phyloP scores from a whole-genome alignment of 805 yeast genomes.

The Candida maris region DNA sequence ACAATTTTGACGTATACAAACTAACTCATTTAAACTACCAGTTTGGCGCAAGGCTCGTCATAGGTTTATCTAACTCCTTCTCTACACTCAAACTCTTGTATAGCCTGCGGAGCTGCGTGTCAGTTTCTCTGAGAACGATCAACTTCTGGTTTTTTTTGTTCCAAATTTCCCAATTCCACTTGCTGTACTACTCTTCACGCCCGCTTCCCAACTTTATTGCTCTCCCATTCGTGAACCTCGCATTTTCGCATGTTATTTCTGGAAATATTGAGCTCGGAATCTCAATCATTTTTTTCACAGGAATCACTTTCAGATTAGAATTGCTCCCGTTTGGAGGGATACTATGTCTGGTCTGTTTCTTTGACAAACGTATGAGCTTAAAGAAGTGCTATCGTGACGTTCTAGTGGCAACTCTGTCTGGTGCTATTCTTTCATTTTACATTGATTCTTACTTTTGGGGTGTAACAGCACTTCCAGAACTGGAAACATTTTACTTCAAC shows the following conservation, averaged over 20 bases:
- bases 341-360: conserved; percentile 43
- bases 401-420: conserved; percentile 48
- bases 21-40: conserved; percentile 50
- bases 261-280: conserved; percentile 50
- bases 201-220: conserved; percentile 86
- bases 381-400: conserved; percentile 38
- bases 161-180: conserved; percentile 69
- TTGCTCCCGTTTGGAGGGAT: conserved; percentile 52
- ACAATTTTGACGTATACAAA: conserved; percentile 2
- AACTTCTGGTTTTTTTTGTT: conserved; percentile 61
- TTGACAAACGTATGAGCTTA: conserved; percentile 46
- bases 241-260: conserved; percentile 46
- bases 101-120: conserved; percentile 28
- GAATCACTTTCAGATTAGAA: conserved; percentile 72
- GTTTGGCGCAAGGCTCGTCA: conserved; percentile 49
- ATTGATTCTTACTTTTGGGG: conserved; percentile 82
- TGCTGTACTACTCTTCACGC: conserved; percentile 75
- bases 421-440: conserved; percentile 42
- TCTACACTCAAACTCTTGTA: conserved; percentile 51
- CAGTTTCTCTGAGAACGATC: conserved; percentile 20
- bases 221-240: conserved; percentile 64
- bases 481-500: conserved; percentile 69
- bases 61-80: conserved; percentile 60
- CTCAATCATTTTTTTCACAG: conserved; percentile 53
- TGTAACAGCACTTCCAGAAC: conserved; percentile 57